Evolutionary conservation across 2,329 filamentous ascomycete genomes (phyloP).

Genomic region (Diplodia corticola): DNA sequence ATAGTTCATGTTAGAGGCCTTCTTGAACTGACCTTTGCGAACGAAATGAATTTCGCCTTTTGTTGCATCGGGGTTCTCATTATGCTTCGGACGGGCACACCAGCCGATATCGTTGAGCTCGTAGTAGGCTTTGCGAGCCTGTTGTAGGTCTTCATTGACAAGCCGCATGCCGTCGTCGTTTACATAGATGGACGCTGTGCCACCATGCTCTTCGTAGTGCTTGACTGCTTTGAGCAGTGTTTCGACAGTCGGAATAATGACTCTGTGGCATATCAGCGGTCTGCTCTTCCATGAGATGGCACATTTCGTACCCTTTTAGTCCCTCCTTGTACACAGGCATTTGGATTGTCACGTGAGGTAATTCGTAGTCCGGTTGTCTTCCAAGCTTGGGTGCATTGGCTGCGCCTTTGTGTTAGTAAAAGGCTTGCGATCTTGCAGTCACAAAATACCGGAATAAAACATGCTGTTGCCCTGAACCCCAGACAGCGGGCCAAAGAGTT

Average conservation of each 20-base stretch:
- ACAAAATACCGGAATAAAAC: slow-evolving; percentile 30
- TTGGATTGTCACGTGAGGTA: slow-evolving; percentile 57
- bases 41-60: slow-evolving; percentile 52
- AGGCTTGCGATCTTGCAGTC: slow-evolving; percentile 11
- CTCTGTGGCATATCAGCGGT: slow-evolving; percentile 25
- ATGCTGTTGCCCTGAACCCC: slow-evolving; percentile 30
- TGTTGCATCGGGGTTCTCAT: slow-evolving; percentile 49
- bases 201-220: slow-evolving; percentile 73
- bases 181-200: slow-evolving; percentile 74
- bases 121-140: slow-evolving; percentile 51
- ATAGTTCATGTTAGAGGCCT: slow-evolving; percentile 65
- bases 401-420: neutral
- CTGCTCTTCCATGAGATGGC: neutral
- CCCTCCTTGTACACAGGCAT: slow-evolving; percentile 47
- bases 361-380: slow-evolving; percentile 21
- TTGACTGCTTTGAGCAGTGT: slow-evolving; percentile 51
- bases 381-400: slow-evolving; percentile 13
- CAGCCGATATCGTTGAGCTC: slow-evolving; percentile 53
- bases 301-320: slow-evolving; percentile 29
- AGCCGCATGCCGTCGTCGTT: slow-evolving; percentile 75
- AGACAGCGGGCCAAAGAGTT: slow-evolving; percentile 50
- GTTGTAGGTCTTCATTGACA: slow-evolving; percentile 50
- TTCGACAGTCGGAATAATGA: slow-evolving; percentile 14
- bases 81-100: slow-evolving; percentile 50
- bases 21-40: slow-evolving; percentile 67